Conservation (phyloP, 345 rosid genomes). For the Diplotaxis tenuifolia region DNA sequence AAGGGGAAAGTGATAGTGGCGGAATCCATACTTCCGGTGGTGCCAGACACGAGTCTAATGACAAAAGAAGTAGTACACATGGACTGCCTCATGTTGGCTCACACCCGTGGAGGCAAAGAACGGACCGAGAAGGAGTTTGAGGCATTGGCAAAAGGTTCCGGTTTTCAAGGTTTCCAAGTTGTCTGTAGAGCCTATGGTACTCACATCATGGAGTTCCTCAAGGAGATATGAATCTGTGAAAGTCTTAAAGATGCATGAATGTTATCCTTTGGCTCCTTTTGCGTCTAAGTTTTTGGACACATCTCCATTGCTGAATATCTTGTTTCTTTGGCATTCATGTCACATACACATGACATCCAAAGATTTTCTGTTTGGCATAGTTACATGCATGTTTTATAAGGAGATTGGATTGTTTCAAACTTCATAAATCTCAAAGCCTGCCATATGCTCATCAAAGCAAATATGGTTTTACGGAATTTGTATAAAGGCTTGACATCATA, state of each 20-base stretch:
- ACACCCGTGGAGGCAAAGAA: constrained; percentile 84
- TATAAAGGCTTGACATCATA: not conserved
- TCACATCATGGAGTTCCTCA: constrained; percentile 27
- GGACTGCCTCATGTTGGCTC: constrained; percentile 80
- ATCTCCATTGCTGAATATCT: too few relatives aligned
- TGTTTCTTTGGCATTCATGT: too few relatives aligned
- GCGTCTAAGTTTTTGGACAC: too few relatives aligned
- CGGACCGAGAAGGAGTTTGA: constrained; percentile 66
- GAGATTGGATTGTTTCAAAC: too few relatives aligned
- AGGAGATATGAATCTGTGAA: not conserved
- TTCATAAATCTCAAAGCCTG: too few relatives aligned
- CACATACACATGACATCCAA: too few relatives aligned
- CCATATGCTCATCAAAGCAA: too few relatives aligned
- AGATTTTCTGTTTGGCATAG: too few relatives aligned
- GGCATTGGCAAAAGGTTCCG: constrained; percentile 45
- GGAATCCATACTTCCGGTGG: constrained; percentile 64
- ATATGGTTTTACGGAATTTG: not conserved
- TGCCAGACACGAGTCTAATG: constrained; percentile 60
- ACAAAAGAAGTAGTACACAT: constrained; percentile 38
- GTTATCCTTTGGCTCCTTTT: too few relatives aligned
- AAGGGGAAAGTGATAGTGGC: constrained; percentile 74
- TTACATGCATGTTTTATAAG: too few relatives aligned
- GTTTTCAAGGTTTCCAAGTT: constrained; percentile 14
- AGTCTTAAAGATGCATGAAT: too few relatives aligned
- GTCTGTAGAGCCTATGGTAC: constrained; percentile 21